phyloP scores from a whole-genome alignment of 2,329 filamentous ascomycete genomes.

The Curvularia spicifera region DNA sequence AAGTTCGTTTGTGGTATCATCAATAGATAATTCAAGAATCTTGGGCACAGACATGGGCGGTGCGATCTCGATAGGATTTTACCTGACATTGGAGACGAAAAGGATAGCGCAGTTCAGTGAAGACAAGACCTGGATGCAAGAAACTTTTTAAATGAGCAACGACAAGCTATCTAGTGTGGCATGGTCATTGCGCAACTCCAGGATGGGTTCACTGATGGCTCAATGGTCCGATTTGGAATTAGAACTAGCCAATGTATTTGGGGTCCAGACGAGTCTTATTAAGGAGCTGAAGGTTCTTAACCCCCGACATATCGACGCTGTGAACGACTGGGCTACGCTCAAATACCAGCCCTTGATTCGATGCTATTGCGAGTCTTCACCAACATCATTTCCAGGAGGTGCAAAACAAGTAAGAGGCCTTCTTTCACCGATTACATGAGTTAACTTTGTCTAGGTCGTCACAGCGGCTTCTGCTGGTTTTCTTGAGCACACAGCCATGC shows the following conservation, averaged over 20 bases:
- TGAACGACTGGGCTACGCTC: background rate
- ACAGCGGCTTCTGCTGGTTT: slow-evolving; percentile 2
- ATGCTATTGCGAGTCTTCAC: background rate
- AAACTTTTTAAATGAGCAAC: too few species aligned
- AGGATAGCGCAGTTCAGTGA: too few species aligned
- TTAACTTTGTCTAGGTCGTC: background rate
- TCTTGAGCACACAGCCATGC: background rate
- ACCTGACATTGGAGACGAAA: too few species aligned
- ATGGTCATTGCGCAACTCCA: too few species aligned
- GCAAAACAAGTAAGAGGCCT: background rate
- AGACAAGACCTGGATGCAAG: too few species aligned
- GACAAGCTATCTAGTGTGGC: too few species aligned
- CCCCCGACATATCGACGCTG: background rate
- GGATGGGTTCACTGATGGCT: background rate
- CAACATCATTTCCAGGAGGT: background rate
- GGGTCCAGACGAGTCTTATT: background rate
- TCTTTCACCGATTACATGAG: background rate
- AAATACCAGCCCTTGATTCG: background rate
- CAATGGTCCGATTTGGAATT: background rate
- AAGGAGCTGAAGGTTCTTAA: background rate
- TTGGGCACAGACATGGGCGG: too few species aligned
- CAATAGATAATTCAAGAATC: too few species aligned
- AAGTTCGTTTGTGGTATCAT: too few species aligned
- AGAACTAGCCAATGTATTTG: background rate
- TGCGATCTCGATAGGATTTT: too few species aligned